Base-by-base conservation (phyloP, 2,329 filamentous ascomycete species). In the Fusarium palustre region DNA sequence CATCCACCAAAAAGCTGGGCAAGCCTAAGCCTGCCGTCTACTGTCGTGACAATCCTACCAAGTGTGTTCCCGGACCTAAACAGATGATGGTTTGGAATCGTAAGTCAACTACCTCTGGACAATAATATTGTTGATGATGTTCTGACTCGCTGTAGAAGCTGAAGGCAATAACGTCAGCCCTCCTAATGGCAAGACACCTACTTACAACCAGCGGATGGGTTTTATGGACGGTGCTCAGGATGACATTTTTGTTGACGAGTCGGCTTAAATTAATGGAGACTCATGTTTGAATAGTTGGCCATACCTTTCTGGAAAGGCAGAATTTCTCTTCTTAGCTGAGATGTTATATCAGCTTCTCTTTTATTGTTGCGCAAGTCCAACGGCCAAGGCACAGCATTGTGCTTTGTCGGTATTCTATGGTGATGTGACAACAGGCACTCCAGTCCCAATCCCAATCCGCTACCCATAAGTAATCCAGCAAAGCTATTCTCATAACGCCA, bases 61-160 rank as follows among this genome's bases (percentile, higher is more conserved):
- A 81, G 46, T 86, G 84, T 52, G 78, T 84, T 16, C 67, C 77
- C 16, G 83, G 84, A 0, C 81, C 84, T 1, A 85, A 85, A 75
- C 83, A 85, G 71, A 85, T 85, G 79, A 81, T 85, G 57, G 83
- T 78, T 2, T 85, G 80, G 79, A 79, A 85, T 55, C 83, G 79
- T 79, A 61, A 70, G 77, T 55, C 41, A 22, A 46, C 16, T 13
- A 24, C 3, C 3, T 24, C n/a, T 6, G 10, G 11, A 25, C 7
- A 52, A 10, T 8, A 16, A 18, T 4, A 1, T 16, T 10, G 7
- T 50, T 5, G 2, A 39, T 1, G 0, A 31, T 36, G 18, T 47
- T 49, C 42, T 53, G 16, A 57, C 16, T 28, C 5, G 2, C 2
- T 47, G 16, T 46, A 79, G 78, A 79, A 61, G 67, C 67, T 20